Conservation (phyloP, 495 filamentous ascomycete genomes). For the Trichodelitschia bisporula region DNA sequence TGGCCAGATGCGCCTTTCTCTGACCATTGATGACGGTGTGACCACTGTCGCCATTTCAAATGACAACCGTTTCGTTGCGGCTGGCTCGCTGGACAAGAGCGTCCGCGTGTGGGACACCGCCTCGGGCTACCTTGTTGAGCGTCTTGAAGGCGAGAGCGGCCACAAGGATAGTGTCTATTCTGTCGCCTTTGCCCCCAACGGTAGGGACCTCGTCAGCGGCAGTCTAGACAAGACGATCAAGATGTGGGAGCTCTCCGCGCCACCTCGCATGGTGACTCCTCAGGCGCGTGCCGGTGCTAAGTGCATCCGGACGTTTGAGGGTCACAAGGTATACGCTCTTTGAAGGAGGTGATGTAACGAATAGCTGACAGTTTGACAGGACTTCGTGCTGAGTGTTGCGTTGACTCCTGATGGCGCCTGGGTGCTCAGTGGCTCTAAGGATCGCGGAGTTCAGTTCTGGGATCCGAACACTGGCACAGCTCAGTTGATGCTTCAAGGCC, state of each 20-base stretch:
- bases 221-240: conserved; percentile 21
- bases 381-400: conserved; percentile 20
- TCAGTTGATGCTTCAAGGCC: conserved; percentile 20
- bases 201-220: conserved; percentile 15
- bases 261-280: conserved; percentile 8
- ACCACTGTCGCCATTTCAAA: conserved; percentile 21
- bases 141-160: conserved; percentile 17
- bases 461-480: conserved; percentile 17
- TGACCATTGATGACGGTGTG: conserved; percentile 19
- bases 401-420: conserved; percentile 17
- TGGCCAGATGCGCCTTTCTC: conserved; percentile 11
- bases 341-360: neutral
- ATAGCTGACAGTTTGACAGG: conserved; percentile 6
- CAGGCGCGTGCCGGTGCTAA: conserved; percentile 15
- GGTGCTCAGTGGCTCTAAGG: conserved; percentile 19
- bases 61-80: conserved; percentile 18
- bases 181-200: conserved; percentile 17
- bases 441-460: conserved; percentile 21
- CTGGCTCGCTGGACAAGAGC: conserved; percentile 20
- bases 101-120: conserved; percentile 19
- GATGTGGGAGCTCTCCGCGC: conserved; percentile 18
- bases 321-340: conserved; percentile 14
- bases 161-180: conserved; percentile 20
- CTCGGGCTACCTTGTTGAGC: conserved; percentile 13
- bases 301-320: conserved; percentile 19